These are phyloP conservation scores for Cyberlindnera japonica DNA, from an alignment of 805 yeast genomes.

Conservation along the genomic window DNA sequence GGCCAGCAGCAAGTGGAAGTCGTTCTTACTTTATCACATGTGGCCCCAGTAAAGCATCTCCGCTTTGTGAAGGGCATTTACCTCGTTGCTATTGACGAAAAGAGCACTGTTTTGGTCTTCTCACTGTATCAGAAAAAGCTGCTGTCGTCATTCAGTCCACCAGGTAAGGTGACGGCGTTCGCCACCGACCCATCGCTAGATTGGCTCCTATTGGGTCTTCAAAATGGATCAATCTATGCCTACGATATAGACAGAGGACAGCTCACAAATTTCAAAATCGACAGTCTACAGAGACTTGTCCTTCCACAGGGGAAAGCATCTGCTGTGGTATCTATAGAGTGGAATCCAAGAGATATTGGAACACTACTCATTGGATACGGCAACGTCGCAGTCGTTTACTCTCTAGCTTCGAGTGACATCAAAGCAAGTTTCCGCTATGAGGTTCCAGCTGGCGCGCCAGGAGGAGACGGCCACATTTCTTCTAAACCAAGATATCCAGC, in stretches of 20 bases:
- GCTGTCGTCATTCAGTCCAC: conserved; percentile 57
- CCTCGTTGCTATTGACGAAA: conserved; percentile 64
- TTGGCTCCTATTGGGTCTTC: conserved; percentile 78
- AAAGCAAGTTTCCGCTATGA: conserved; percentile 56
- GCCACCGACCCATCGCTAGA: conserved; percentile 86
- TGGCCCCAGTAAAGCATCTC: conserved; percentile 50
- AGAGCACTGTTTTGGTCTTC: conserved; percentile 60
- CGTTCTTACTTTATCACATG: conserved; percentile 49
- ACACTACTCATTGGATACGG: conserved; percentile 69
- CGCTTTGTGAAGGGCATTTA: conserved; percentile 78
- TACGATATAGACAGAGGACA: conserved; percentile 80
- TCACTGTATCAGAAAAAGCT: conserved; percentile 64
- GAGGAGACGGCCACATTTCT: conserved; percentile 48
- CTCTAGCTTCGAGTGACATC: conserved; percentile 57
- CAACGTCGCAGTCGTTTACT: conserved; percentile 64
- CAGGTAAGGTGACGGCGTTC: conserved; percentile 62
- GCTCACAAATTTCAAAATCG: conserved; percentile 61
- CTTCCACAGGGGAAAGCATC: conserved; percentile 57
- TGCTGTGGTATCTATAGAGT: conserved; percentile 60
- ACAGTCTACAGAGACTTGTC: conserved; percentile 61
- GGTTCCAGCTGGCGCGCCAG: conserved; percentile 65
- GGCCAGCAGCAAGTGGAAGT: conserved; percentile 83
- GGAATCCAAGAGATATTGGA: conserved; percentile 91
- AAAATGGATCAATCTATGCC: conserved; percentile 66
- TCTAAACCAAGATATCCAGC: conserved; percentile 38